Evolutionary conservation across 345 rosid genomes (phyloP), one percentile per base, ranked within the genome.

Genomic region (Acer campestre): DNA sequence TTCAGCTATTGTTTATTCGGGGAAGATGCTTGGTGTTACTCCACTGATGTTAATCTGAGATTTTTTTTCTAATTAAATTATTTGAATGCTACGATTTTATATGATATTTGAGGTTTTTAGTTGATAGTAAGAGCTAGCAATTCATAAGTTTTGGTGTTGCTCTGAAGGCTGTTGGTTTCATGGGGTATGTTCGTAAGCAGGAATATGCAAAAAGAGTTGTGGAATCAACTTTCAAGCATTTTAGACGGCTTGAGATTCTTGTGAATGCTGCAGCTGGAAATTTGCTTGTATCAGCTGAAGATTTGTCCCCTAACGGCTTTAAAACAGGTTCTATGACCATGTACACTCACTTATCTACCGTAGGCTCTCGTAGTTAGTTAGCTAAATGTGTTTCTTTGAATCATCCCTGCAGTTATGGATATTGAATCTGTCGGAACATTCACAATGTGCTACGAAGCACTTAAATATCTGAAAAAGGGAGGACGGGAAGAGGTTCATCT

Each of bases 261-360:
- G 91, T 91, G 65, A 93, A 91, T 79, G 85, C 91, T 58, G 97
- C 97, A 10, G 97, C 97, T 73, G 97, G 97, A 1, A 93, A 93
- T 84, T 93, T 93, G 75, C 88, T 93, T 2, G 94, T 76, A 0
- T 81, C 94, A 0, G 87, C 97, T 3, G 97, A 93, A 84, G 97
- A 93, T 85, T 86, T 93, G 82, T 89, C 97, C 16, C 86, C 97
- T 53, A 93, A 93, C 46, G 97, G 97, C 20, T 93, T 93, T 81
- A 81, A 87, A 79, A 93, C 97, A 85, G 97, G 97, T 91, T 78
- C 35, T 31, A 23, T 67, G 62, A 4, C 8, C 14, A 56, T 31
- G 40, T 17, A 3, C 1, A 53, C 59, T 18, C 46, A 35, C 16
- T 0, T 68, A 9, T 9, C 68, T 68, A 25, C 25, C 25, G 25